Evolutionary conservation across 2,329 filamentous ascomycete species (phyloP), one percentile per base, ranked within the genome.

Genomic region (Epichloe uncinata): DNA sequence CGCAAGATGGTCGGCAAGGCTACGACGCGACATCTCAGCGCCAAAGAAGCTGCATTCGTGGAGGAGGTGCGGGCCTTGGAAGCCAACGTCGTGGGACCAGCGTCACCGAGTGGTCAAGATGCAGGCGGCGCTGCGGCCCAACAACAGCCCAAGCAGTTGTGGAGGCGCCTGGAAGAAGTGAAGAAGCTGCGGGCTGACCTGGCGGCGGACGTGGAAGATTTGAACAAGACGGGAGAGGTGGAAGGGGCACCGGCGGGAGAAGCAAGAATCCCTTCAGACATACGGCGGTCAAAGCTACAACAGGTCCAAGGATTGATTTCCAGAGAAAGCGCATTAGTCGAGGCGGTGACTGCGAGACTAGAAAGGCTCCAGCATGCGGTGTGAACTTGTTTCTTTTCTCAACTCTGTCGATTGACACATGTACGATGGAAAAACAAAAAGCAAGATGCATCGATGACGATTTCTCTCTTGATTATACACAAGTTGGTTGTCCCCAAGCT

Each of bases 281-380:
- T 85, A 52, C 73, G 81, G 52, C 77, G 73, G 64, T 75, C 72
- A 47, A 85, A 84, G 66, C 65, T 86, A 55, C 71, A 72, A 50
- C 76, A 84, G 61, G 79, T 87, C 20, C 79, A 79, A 65, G 67
- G 67, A 30, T 63, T 85, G 52, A 66, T 87, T 55, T 79, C 83
- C 51, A 70, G 83, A 30, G 82, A 87, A 66, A 77, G 77, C 44
- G 81, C 81, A 5, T 64, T 87, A 58, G 78, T 87, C 6, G 82
- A 86, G 56, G 82, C 79, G 20, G 75, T 85, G 20, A 80, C 75
- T 56, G 72, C 72, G 50, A 72, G 82, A 50, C 65, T 87, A 54
- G 78, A 82, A 62, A 75, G 72, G 53, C 66, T 87, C 49, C 67
- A 71, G 54, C 55, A 63, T n/a, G 54, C 53, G 37, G 49, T 61